Percentiles rank a stretch among this genome's conserved stretches.
Evolutionary conservation across 495 filamentous ascomycete species (phyloP).

Genomic region (Hapsidospora chrysogenum): DNA sequence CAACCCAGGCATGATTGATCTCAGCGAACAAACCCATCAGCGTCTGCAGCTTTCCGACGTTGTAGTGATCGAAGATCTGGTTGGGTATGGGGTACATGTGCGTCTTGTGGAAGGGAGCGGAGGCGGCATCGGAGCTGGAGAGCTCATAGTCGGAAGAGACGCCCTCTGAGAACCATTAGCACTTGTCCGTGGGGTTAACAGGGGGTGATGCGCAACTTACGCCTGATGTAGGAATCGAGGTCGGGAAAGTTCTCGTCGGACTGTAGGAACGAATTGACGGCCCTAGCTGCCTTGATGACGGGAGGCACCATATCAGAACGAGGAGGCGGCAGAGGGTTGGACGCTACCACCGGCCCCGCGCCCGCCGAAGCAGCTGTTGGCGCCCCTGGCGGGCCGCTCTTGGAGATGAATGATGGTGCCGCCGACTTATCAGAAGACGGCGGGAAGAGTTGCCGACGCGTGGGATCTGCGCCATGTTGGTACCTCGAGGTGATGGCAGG

Average conservation of each 20-base stretch:
- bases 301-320: slow-evolving; percentile 23
- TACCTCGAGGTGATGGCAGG: slow-evolving; percentile 32
- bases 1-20: slow-evolving; percentile 85
- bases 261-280: slow-evolving; percentile 62
- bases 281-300: slow-evolving; percentile 61
- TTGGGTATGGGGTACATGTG: slow-evolving; percentile 77
- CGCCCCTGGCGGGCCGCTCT: background rate
- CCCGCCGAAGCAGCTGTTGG: background rate
- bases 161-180: slow-evolving; percentile 30
- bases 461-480: slow-evolving; percentile 15
- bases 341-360: background rate
- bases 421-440: slow-evolving; percentile 2
- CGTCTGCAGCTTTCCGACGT: slow-evolving; percentile 64
- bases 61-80: slow-evolving; percentile 74
- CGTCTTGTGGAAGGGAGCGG: slow-evolving; percentile 76
- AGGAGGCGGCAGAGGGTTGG: slow-evolving; percentile 5
- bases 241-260: slow-evolving; percentile 73
- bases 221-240: slow-evolving; percentile 74
- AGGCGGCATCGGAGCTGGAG: slow-evolving; percentile 39
- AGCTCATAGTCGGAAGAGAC: slow-evolving; percentile 87
- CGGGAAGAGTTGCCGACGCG: slow-evolving; percentile 23
- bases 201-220: slow-evolving; percentile 36
- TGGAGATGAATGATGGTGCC: background rate
- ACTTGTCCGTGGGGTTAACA: background rate
- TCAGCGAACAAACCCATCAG: slow-evolving; percentile 87